These are phyloP conservation scores for Plasmodiophora brassicae DNA, from an alignment of 208 protist species.

Conservation along the genomic window DNA sequence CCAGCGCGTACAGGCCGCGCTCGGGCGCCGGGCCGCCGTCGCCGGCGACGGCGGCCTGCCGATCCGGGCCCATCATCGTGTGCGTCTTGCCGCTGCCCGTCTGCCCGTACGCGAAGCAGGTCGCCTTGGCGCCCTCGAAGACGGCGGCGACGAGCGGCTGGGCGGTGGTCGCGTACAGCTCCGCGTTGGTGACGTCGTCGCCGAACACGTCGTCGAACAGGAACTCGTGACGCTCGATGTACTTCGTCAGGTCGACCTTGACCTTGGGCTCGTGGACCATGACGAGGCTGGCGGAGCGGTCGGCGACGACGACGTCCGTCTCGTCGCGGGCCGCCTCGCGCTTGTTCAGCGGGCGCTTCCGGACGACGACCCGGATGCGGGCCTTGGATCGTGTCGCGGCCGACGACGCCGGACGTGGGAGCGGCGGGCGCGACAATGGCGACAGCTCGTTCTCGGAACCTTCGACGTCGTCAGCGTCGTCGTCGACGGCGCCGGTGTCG, in stretches of 20 bases:
- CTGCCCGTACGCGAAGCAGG: conserved; percentile 94
- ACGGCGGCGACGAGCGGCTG: conserved; percentile 87
- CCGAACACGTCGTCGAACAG: conserved; percentile 88
- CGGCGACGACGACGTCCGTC: conserved; percentile 38
- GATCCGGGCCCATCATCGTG: conserved; percentile 66
- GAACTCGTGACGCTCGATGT: conserved; percentile 90
- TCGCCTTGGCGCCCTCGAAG: conserved; percentile 85
- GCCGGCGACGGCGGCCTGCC: background rate
- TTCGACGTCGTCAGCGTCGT: background rate
- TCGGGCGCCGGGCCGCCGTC: background rate
- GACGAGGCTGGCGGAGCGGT: background rate
- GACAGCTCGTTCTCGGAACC: background rate
- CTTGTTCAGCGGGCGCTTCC: conserved; percentile 50
- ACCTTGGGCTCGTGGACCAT: conserved; percentile 53
- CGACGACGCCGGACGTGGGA: background rate
- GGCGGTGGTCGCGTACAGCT: conserved; percentile 82
- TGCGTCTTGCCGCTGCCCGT: conserved; percentile 62
- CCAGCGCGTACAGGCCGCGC: conserved; percentile 79
- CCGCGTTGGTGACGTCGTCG: conserved; percentile 75
- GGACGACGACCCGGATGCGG: conserved; percentile 49
- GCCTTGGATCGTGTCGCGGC: background rate
- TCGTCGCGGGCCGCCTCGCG: conserved; percentile 34
- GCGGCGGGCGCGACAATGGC: background rate
- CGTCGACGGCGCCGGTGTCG: too few species aligned
- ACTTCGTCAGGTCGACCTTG: conserved; percentile 85